Base-by-base conservation (phyloP, 2,329 filamentous ascomycete species). In the Talaromyces sp. region DNA sequence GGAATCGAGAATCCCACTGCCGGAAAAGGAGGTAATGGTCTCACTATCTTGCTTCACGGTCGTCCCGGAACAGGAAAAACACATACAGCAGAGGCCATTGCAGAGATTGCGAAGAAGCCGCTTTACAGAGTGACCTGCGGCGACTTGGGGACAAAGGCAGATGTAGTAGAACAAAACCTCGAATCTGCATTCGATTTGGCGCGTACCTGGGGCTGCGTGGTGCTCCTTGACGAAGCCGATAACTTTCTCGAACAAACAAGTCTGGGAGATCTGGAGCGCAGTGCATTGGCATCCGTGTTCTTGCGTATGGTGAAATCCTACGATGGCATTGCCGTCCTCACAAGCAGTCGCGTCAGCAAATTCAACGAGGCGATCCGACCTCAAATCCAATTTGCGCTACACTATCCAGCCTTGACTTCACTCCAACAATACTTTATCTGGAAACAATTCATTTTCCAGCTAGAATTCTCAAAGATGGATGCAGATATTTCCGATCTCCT, bases 11-110 rank as follows among this genome's bases (percentile, higher is more conserved):
- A 49, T 2, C n/a, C 43, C 6, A 2, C 27, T 5, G 36, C n/a
- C 10, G 45, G 45, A 5, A 54, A 54, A 53, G 56, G 56, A 53
- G 56, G 56, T 3, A 59, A 29, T 25, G 19, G 36, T 17, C 79
- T 85, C 65, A 83, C 85, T 65, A 75, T 85, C 64, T 76, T 85
- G 5, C 77, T 86, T 2, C 78, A 76, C 51, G 84, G 83, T 2
- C 80, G 81, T 0, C 83, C 84, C 0, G 84, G 84, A 3, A 82
- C 84, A 1, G 84, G 84, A 13, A 86, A 86, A 73, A 86, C 84
- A 0, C 70, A 83, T 27, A 84, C 82, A 3, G 81, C 80, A 4
- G 83, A 84, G 68, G 78, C 77, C 65, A 77, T 84, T 31, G 83
- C 84, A 1, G 83, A 85, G 66, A 74, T 80, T 61, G 82, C 84